Evolutionary conservation across 1,284 basidiomycete genomes (phyloP), one percentile per base, ranked within the genome.

Genomic region (Heterobasidion annosum): DNA sequence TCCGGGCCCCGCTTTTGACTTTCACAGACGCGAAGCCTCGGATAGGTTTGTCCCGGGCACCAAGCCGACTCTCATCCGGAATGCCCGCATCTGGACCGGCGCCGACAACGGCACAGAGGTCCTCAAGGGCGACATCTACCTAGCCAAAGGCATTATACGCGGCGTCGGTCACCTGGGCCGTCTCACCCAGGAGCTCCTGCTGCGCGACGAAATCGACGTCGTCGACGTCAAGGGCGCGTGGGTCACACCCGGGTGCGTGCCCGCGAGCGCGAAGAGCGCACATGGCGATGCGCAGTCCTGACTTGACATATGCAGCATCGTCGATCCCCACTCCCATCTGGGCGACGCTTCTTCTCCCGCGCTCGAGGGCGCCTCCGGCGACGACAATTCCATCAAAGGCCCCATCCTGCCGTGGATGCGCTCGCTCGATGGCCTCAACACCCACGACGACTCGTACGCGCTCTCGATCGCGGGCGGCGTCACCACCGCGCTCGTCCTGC

Each of bases 1-100:
- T 43, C 68, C 72, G n/a, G 74, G 75, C 1, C 72, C 77, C 19
- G 68, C 79, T 3, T 53, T 63, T 0, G 62, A 76, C 54, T 86
- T 83, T 57, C 64, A 73, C 51, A 58, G 69, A 43, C 73, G 88
- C 10, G 72, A 68, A 1, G 61, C 67, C 33, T 88, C 82, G 5
- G 88, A 92, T 65, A 74, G 90, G 7, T 89, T 79, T 63, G 83
- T 79, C n/a, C 63, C 67, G 1, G 83, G 81, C 15, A 85, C 85
- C 0, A 70, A 70, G 48, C 70, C 83, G 8, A 73, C 80, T 2
- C 70, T 86, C 56, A 76, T 92, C 55, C 67, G 69, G 60, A 85
- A 86, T 58, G 83, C 75, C 3, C 82, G 76, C 1, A 67, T 87
- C 13, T 86, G 83, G 82, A 92, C 82, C 0, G 81, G 81, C n/a